A percentile compares a stretch with the other conserved stretches of the same genome.
These are phyloP conservation scores for Microstegium vimineum DNA, from an alignment of 176 grass and related monocot species.

Conservation along the genomic window DNA sequence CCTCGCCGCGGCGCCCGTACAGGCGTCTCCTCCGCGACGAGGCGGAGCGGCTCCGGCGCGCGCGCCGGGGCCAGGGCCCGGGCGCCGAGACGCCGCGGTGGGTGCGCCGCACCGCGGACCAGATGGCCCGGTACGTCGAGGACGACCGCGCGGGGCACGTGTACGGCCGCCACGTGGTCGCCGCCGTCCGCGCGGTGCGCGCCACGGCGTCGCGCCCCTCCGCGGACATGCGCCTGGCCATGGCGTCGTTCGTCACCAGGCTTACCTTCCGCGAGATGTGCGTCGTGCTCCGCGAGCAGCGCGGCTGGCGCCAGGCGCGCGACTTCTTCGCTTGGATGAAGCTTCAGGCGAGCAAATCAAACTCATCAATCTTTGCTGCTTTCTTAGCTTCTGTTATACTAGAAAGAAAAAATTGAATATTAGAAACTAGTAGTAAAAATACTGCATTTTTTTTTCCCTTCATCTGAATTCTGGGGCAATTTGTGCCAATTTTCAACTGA, in stretches of 20 bases:
- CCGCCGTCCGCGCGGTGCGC: constrained; percentile 66
- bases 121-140: constrained; percentile 82
- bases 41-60: constrained; percentile 64
- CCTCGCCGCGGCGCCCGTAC: constrained; percentile 26
- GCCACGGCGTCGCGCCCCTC: constrained; percentile 44
- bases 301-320: constrained; percentile 73
- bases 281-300: constrained; percentile 81
- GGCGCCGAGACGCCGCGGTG: constrained; percentile 70
- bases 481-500: background rate
- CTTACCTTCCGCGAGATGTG: constrained; percentile 98
- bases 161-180: constrained; percentile 73
- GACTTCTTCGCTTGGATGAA: constrained; percentile 99
- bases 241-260: constrained; percentile 80
- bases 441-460: background rate
- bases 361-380: background rate
- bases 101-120: constrained; percentile 69
- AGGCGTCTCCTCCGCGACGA: constrained; percentile 70
- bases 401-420: no score
- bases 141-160: constrained; percentile 79
- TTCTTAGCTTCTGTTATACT: background rate
- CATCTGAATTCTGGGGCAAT: background rate
- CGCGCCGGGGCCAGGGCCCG: constrained; percentile 69
- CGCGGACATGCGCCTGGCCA: constrained; percentile 60
- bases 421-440: background rate
- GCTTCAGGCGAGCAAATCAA: constrained; percentile 44